These are phyloP conservation scores for Fusarium nisikadoi DNA, from an alignment of 2,329 filamentous ascomycete genomes.

Conservation along the genomic window DNA sequence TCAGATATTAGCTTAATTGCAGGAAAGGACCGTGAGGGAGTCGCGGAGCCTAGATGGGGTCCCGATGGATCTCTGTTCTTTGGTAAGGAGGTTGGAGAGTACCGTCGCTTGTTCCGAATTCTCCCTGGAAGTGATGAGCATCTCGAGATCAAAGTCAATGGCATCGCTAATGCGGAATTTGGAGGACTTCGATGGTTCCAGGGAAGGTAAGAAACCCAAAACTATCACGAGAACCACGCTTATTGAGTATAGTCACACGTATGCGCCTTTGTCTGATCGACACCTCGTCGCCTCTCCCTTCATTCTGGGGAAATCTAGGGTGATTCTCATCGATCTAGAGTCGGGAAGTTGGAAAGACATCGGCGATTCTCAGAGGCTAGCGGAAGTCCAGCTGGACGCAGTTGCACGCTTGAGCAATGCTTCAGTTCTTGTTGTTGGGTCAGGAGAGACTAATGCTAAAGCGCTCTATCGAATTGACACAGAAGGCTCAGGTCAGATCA, in stretches of 20 bases:
- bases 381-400: conserved; percentile 49
- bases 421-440: conserved; percentile 53
- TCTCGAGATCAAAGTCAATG: conserved; percentile 48
- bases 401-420: conserved; percentile 50
- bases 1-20: conserved; percentile 51
- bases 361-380: conserved; percentile 44
- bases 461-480: conserved; percentile 52
- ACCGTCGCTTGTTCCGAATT: conserved; percentile 59
- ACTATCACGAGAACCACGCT: neutral
- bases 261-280: conserved; percentile 50
- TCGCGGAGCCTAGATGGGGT: conserved; percentile 63
- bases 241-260: conserved; percentile 50
- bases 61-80: conserved; percentile 61
- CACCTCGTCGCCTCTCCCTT: conserved; percentile 50
- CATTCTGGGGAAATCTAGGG: conserved; percentile 47
- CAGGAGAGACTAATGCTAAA: conserved; percentile 45
- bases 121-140: conserved; percentile 42
- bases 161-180: conserved; percentile 55
- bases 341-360: conserved; percentile 47
- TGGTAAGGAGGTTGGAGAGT: conserved; percentile 57
- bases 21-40: conserved; percentile 55
- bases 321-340: conserved; percentile 54
- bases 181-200: conserved; percentile 48
- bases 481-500: conserved; percentile 36
- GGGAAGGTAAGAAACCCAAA: conserved; percentile 44